phyloP scores from a whole-genome alignment of 2,329 filamentous ascomycete genomes.

The Aspergillus caelatus region DNA sequence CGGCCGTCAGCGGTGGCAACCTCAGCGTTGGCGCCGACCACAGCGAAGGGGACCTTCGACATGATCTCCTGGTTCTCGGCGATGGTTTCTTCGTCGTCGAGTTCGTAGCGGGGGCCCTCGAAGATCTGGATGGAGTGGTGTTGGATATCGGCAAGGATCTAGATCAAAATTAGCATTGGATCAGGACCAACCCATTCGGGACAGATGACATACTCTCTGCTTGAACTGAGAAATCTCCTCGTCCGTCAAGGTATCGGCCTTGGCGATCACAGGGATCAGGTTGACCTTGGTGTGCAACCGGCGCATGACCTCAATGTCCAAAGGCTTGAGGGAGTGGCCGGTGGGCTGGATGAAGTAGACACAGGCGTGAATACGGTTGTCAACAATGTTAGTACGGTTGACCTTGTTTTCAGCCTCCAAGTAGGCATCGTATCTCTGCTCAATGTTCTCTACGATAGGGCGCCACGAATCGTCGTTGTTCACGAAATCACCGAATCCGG shows the following conservation, averaged over 20 bases:
- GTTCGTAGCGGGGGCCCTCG: constrained; percentile 95
- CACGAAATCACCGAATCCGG: constrained; percentile 97
- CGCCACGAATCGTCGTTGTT: constrained; percentile 99
- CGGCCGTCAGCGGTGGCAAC: constrained; percentile 89
- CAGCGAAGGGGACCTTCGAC: constrained; percentile 98
- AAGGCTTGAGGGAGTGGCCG: constrained; percentile 94
- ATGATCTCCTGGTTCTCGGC: constrained; percentile 99
- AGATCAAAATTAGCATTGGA: constrained; percentile 28
- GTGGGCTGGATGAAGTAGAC: constrained; percentile 99
- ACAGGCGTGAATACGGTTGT: constrained; percentile 98
- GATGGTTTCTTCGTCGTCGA: constrained; percentile 99
- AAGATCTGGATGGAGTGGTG: constrained; percentile 99
- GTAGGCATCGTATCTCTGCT: constrained; percentile 98
- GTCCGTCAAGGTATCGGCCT: constrained; percentile 96
- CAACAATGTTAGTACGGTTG: constrained; percentile 99
- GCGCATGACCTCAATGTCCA: constrained; percentile 99
- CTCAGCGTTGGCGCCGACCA: constrained; percentile 95
- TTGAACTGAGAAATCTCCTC: constrained; percentile 96
- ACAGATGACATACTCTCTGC: constrained; percentile 71
- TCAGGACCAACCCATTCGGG: not conserved
- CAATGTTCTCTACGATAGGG: constrained; percentile 98
- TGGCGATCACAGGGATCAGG: constrained; percentile 97
- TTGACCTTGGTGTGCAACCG: constrained; percentile 99
- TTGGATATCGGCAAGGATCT: constrained; percentile 97
- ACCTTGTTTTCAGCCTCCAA: constrained; percentile 99